Base-by-base conservation (phyloP, 2,329 filamentous ascomycete species). In the Colletotrichum brevisporum region DNA sequence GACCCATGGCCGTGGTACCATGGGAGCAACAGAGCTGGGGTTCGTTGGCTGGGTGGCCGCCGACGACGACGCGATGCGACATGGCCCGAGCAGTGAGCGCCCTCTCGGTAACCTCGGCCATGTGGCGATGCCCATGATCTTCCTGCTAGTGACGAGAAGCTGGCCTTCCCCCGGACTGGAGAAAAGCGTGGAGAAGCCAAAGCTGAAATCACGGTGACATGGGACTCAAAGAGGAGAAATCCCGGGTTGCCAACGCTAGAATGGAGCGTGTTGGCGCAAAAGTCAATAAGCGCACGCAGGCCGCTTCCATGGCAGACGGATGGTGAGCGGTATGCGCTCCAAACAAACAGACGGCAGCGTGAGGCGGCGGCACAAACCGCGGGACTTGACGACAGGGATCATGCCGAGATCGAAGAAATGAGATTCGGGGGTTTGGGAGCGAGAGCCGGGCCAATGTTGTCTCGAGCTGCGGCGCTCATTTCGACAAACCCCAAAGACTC, bases 381-480 rank as follows among this genome's bases (percentile, higher is more conserved):
- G 48, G 41, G 27, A 27, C 24, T 43, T 13, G 10, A 68, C 5
- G 41, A 52, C 54, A 60, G 45, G 54, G 48, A 31, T 58, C 47
- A 26, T 65, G 50, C 62, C 43, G 62, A 66, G 51, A 59, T 24
- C 8, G 36, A 36, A 31, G 50, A 45, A 52, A 41, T 55, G 27
- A 66, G 31, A 12, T 24, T 56, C 52, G 51, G 55, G 45, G 51
- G 55, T 15, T 31, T 31, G 27, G 6, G 27, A 31, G 18, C n/a
- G 51, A 36, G 24, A 65, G 45, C 67, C 67, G 62, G 62, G 51
- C 36, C 62, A 69, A 69, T 69, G 55, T 61, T 66, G n/a, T 56
- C 56, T 69, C 66, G 66, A 65, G 62, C 21, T 43, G 39, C 36
- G 39, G 48, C 13, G 13, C 41, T 54, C 53, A 27, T 43, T 54